Base-by-base conservation (phyloP, 768 basidiomycete species). In the Gautieria morchelliformis region DNA sequence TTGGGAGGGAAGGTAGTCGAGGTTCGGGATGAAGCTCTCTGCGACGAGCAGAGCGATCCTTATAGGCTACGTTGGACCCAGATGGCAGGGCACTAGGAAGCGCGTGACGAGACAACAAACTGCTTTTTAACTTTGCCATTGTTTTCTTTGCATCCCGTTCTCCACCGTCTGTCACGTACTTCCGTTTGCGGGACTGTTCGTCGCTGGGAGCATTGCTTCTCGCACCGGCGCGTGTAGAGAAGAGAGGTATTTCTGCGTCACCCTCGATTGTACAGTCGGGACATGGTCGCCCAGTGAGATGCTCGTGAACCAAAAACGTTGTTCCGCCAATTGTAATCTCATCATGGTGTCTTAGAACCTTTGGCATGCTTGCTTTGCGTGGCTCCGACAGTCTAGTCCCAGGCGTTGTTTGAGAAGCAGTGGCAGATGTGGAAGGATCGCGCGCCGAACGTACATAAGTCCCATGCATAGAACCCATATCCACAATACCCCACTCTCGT, bases 381-480 rank as follows among this genome's bases (percentile, higher is more conserved):
- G 84, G 67, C 41, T 79, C 77, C 33, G 88, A 89, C 47, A 91
- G 71, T 48, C 87, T 78, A 48, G 66, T 61, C 17, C 79, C 78
- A 52, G 35, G 59, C 27, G 40, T n/a, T 32, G 22, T 22, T 24
- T 35, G 32, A 33, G 65, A 60, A 19, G 65, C 61, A 24, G 19
- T 7, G 24, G 42, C 30, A n/a, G 46, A 48, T 27, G 56, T 48
- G 15, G 32, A 48, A 33, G 45, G 30, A 50, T 50, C 47, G 35
- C 33, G 56, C 30, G 60, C 55, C 19, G 66, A 63, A n/a, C 67
- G 70, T 58, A 88, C 56, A 66, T 83, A 91, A 0, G 89, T 91
- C 4, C 90, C 90, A 61, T 93, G 90, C 68, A 83, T 85, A 53
- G 86, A 88, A 10, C 87, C 90, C 83, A 87, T 87, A 66, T 93